phyloP scores from a whole-genome alignment of 139 green algal species.

The Astrephomene gubernaculifera region DNA sequence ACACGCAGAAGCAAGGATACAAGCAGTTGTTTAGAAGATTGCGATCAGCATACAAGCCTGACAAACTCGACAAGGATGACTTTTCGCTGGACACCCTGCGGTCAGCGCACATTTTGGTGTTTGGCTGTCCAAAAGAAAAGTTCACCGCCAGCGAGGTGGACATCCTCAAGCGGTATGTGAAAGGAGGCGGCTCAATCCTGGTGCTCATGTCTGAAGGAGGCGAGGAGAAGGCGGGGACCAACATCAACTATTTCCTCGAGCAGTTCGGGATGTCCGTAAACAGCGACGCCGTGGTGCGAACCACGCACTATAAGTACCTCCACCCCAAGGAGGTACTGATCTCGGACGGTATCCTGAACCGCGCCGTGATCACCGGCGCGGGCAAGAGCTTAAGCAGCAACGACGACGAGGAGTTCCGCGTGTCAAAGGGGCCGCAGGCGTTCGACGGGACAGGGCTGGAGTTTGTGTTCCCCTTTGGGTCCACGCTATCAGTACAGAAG shows the following conservation, averaged over 20 bases:
- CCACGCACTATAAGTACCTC: slow-evolving; percentile 84
- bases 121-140: slow-evolving; percentile 78
- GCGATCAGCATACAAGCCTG: slow-evolving; percentile 59
- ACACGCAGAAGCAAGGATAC: slow-evolving; percentile 74
- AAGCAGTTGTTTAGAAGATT: slow-evolving; percentile 81
- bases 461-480: slow-evolving; percentile 85
- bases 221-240: slow-evolving; percentile 70
- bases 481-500: slow-evolving; percentile 78
- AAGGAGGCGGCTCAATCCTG: slow-evolving; percentile 75
- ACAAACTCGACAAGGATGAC: slow-evolving; percentile 69
- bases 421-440: slow-evolving; percentile 37
- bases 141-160: slow-evolving; percentile 77
- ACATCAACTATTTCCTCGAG: slow-evolving; percentile 89
- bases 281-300: slow-evolving; percentile 79
- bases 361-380: slow-evolving; percentile 64
- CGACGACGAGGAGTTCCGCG: slow-evolving; percentile 56
- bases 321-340: slow-evolving; percentile 89
- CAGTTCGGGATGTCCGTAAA: slow-evolving; percentile 84
- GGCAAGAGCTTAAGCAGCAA: slow-evolving; percentile 44
- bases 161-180: slow-evolving; percentile 72
- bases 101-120: slow-evolving; percentile 72
- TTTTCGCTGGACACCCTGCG: slow-evolving; percentile 58
- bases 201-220: slow-evolving; percentile 75
- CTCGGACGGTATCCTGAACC: slow-evolving; percentile 85
- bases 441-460: slow-evolving; percentile 71